Evolutionary conservation across 1,139 yeast genomes (phyloP), one percentile per base, ranked within the genome.

Genomic region (Scheffersomyces stambukii): DNA sequence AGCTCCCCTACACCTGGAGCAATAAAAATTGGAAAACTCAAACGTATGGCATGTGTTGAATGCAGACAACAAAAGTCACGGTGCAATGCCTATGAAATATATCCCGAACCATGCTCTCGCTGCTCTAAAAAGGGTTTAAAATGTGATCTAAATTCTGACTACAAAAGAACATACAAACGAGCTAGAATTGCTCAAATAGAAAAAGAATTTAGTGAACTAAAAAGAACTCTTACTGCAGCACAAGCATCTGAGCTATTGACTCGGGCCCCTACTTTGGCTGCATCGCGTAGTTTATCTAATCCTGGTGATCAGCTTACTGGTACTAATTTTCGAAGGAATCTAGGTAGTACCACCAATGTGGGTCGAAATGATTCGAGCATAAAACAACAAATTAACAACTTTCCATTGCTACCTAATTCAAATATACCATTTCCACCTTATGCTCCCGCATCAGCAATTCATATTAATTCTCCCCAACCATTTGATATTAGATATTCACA

Each of bases 61-160:
- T 91, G 98, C 51, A 73, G 98, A 12, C 98, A 91, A 54, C 98
- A 91, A 52, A 91, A 91, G 57, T 55, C 91, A 15, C 75, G 81
- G 41, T 91, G 97, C 57, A 94, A 86, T 53, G 95, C 96, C 7
- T 77, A 72, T 38, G 88, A 81, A 37, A 69, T 64, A 31, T 75
- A 77, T 24, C 95, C 96, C 0, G 64, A 65, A n/a, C 83, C 96
- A 1, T 91, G 98, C 48, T 64, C 89, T 0, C 63, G 96, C 38
- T 91, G 97, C 52, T 48, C 60, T 9, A 83, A 82, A 50, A 77
- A 84, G 46, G 73, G 75, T 6, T 64, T 82, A 5, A 64, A 65
- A 12, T 91, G 98, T 52, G 72, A 80, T 21, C 57, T 89, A 29
- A 79, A 84, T 44, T 71, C 84, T 8, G 93, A 81, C 43, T 91